Base-by-base conservation (phyloP, 345 rosid species). In the Populus simonii region DNA sequence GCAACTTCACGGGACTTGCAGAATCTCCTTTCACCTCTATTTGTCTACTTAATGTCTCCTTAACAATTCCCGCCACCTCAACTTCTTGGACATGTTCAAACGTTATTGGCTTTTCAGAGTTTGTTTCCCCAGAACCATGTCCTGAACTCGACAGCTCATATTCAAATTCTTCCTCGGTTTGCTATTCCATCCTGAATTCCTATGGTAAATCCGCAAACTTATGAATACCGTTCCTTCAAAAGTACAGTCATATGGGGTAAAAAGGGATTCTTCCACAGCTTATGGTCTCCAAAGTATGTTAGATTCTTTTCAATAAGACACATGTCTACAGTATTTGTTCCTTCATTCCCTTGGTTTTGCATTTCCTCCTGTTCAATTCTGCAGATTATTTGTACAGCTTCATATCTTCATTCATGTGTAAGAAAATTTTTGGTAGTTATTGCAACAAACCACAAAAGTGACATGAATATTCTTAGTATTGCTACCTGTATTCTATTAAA, bases 351-450 rank as follows among this genome's bases (percentile, higher is more conserved):
- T 74, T 27, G 38, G 12, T 71, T 66, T 65, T 63, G 68, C 82
- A 79, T 81, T 84, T 72, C 41, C 45, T 7, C 83, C 53, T 83
- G 84, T 83, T 80, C 23, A 78, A 75, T 70, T 83, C 73, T 83
- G 85, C 85, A 84, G 81, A 84, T 85, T 88, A 83, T 85, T 80
- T 90, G 95, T 89, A 90, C 90, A 94, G 97, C 79, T 70, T 85
- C 89, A 89, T 88, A 85, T 89, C 92, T 91, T 91, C 86, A 91
- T 94, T 92, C 94, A 90, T 87, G 88, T 91, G 90, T 86, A 89
- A 89, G 79, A 84, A 90, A 84, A 85, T 45, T 88, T 88, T 86
- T 87, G 86, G 84, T 85, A 85, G 90, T 76, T 82, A 72, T 78
- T 72, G 67, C 70, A 67, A 57, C 62, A 77, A 83, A 72, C 75